Evolutionary conservation across 2,329 filamentous ascomycete genomes (phyloP).

Genomic region (Penicillium sp.): DNA sequence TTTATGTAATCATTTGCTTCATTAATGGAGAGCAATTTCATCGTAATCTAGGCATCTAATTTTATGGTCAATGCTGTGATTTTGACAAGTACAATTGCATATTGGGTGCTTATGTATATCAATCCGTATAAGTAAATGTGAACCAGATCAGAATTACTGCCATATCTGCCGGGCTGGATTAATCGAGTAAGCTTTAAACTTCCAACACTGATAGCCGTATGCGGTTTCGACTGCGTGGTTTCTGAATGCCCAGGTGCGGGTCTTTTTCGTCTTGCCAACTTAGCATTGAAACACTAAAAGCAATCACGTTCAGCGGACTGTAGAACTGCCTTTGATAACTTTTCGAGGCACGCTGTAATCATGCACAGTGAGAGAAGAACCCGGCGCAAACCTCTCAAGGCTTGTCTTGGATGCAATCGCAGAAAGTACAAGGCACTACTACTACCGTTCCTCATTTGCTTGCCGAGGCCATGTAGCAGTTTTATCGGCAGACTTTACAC

Average conservation of each 20-base stretch:
- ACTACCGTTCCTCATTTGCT: neutral
- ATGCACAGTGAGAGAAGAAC: conserved; percentile 14
- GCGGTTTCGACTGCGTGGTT: too few relatives aligned
- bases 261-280: too few relatives aligned
- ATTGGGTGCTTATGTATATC: too few relatives aligned
- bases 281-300: neutral
- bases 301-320: neutral
- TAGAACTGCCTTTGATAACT: neutral
- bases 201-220: too few relatives aligned
- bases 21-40: neutral
- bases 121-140: too few relatives aligned
- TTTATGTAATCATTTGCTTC: neutral
- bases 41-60: too few relatives aligned
- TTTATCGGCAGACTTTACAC: conserved; percentile 9
- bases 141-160: too few relatives aligned
- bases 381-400: conserved; percentile 18
- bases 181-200: too few relatives aligned
- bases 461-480: neutral
- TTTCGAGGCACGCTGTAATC: neutral
- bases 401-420: conserved; percentile 18
- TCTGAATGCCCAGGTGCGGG: too few relatives aligned
- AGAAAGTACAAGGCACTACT: conserved; percentile 15
- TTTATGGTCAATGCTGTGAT: neutral
- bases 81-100: neutral
- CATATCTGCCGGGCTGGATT: too few relatives aligned